Evolutionary conservation across 2,329 filamentous ascomycete species (phyloP).

Genomic region (Neofusicoccum laricinum): DNA sequence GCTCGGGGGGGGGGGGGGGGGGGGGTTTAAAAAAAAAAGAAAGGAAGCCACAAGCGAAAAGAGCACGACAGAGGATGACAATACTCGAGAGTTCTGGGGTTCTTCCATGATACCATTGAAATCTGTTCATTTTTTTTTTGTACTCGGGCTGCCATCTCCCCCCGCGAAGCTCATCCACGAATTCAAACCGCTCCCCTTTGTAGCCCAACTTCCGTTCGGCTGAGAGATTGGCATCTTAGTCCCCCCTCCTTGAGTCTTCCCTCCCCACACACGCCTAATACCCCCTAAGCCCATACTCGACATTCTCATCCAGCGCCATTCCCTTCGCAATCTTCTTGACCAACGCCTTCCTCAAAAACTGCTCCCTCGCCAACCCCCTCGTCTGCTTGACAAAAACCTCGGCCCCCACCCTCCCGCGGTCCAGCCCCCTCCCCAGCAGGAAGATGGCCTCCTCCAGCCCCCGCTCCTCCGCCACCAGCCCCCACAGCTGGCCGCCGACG

Average conservation of each 20-base stretch:
- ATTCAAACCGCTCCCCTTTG: background rate
- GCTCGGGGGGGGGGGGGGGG: too few species aligned
- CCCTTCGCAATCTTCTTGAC: conserved; percentile 73
- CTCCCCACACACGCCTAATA: background rate
- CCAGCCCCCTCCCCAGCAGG: conserved; percentile 71
- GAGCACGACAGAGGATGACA: background rate
- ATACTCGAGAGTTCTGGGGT: too few species aligned
- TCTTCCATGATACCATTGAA: too few species aligned
- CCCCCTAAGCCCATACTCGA: background rate
- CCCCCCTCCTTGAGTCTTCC: background rate
- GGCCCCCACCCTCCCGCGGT: conserved; percentile 67
- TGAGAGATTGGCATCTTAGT: too few species aligned
- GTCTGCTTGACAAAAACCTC: conserved; percentile 75
- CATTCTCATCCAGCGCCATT: conserved; percentile 61
- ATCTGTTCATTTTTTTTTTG: too few species aligned
- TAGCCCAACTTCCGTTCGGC: too few species aligned
- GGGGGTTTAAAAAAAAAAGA: too few species aligned
- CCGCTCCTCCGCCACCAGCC: conserved; percentile 81
- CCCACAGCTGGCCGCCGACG: conserved; percentile 89
- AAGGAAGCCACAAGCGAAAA: background rate
- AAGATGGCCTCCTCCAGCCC: conserved; percentile 85
- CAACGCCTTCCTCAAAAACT: conserved; percentile 79
- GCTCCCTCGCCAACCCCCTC: conserved; percentile 70
- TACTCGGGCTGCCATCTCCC: too few species aligned
- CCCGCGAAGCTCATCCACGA: background rate